phyloP scores from a whole-genome alignment of 495 filamentous ascomycete species.

The Sabuloglossum arenarium region DNA sequence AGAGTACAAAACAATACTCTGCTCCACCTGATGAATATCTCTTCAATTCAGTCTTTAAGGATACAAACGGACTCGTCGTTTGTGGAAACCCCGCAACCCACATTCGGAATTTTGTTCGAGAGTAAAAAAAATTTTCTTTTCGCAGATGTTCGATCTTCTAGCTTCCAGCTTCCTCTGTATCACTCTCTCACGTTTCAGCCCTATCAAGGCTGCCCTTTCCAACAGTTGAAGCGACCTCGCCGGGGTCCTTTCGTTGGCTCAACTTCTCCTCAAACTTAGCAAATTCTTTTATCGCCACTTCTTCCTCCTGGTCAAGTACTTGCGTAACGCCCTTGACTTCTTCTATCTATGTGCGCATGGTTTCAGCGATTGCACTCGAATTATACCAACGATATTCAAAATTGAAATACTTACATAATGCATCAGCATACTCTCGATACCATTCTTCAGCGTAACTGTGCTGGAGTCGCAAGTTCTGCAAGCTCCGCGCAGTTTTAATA shows the following conservation, averaged over 20 bases:
- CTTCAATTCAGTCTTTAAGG: too few relatives aligned
- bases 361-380: background rate
- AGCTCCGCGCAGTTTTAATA: constrained; percentile 75
- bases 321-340: constrained; percentile 88
- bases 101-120: too few relatives aligned
- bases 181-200: constrained; percentile 16
- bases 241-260: constrained; percentile 46
- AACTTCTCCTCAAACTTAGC: constrained; percentile 93
- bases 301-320: constrained; percentile 78
- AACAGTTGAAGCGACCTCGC: constrained; percentile 33
- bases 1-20: too few relatives aligned
- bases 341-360: constrained; percentile 44
- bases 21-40: too few relatives aligned
- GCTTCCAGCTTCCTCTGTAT: background rate
- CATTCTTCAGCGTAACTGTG: constrained; percentile 86
- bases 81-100: too few relatives aligned
- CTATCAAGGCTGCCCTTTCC: constrained; percentile 49
- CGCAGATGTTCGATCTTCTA: background rate
- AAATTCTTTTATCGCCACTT: constrained; percentile 77
- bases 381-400: background rate
- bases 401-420: constrained; percentile 33
- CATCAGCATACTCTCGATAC: constrained; percentile 96
- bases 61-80: too few relatives aligned
- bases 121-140: too few relatives aligned
- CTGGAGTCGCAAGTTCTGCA: constrained; percentile 92